These are phyloP conservation scores for Samsoniella hepiali DNA, from an alignment of 2,329 filamentous ascomycete species.

Conservation along the genomic window DNA sequence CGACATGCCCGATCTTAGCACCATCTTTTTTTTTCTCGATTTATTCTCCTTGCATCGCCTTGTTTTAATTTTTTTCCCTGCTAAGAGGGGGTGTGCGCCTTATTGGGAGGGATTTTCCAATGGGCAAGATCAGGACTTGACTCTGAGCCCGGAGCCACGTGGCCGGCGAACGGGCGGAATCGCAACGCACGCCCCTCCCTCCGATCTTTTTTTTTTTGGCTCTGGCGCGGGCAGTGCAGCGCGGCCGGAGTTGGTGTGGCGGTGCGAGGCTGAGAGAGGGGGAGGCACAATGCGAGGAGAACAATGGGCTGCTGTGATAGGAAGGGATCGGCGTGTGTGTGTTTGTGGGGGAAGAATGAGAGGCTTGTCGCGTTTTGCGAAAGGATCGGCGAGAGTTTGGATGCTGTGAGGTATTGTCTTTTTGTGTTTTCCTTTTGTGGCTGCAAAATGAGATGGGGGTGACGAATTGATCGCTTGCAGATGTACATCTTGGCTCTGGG, in stretches of 20 bases:
- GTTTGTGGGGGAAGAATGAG: background rate
- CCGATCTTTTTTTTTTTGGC: background rate
- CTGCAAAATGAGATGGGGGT: background rate
- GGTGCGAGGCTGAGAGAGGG: background rate
- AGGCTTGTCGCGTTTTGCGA: background rate
- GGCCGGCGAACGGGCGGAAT: background rate
- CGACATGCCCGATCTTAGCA: conserved; percentile 15
- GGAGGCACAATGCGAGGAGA: background rate
- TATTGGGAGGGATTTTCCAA: conserved; percentile 3
- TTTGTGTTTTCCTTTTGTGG: background rate
- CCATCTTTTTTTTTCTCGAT: background rate
- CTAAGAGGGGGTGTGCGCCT: conserved; percentile 11
- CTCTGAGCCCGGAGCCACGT: conserved; percentile 19
- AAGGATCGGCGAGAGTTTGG: background rate
- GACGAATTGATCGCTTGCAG: background rate
- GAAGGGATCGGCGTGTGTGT: conserved; percentile 10
- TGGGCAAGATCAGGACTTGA: conserved; percentile 13
- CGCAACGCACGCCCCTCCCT: background rate
- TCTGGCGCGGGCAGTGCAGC: too few species aligned
- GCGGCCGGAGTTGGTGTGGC: background rate
- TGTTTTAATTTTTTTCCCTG: background rate
- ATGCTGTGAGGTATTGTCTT: background rate
- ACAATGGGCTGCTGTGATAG: background rate
- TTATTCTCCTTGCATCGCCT: background rate
- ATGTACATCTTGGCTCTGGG: background rate